These are phyloP conservation scores for Colletotrichum sidae DNA, from an alignment of 2,329 filamentous ascomycete genomes.

Conservation along the genomic window DNA sequence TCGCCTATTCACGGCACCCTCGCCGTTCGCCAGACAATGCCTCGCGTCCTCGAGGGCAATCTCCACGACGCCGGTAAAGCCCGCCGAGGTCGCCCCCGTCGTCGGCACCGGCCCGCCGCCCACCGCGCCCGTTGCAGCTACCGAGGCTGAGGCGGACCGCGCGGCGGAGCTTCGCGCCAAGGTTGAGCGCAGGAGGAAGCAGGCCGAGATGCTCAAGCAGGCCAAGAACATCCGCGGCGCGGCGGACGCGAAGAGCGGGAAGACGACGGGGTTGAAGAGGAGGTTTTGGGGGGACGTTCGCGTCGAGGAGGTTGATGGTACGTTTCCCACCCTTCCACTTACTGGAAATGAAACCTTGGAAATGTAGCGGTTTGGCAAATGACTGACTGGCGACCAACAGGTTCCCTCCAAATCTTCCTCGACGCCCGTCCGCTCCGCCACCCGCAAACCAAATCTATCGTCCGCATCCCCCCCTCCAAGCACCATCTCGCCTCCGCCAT, in stretches of 20 bases:
- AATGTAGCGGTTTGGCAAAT: background rate
- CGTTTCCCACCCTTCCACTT: constrained; percentile 33
- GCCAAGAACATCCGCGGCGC: constrained; percentile 59
- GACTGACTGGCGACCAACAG: constrained; percentile 43
- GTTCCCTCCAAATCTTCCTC: constrained; percentile 73
- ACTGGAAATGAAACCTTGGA: background rate
- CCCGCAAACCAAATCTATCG: constrained; percentile 75
- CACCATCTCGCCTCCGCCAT: constrained; percentile 85
- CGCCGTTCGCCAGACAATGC: constrained; percentile 46
- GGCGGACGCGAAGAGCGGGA: constrained; percentile 47
- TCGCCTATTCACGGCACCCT: constrained; percentile 32
- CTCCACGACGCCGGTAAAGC: constrained; percentile 42
- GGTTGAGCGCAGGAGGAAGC: constrained; percentile 62
- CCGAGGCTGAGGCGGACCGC: constrained; percentile 46
- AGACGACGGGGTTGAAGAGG: constrained; percentile 66
- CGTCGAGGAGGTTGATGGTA: constrained; percentile 76
- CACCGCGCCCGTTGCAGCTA: constrained; percentile 60
- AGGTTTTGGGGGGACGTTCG: constrained; percentile 91
- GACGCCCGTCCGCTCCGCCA: constrained; percentile 85
- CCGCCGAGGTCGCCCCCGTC: constrained; percentile 63
- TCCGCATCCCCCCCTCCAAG: constrained; percentile 81
- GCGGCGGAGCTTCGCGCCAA: constrained; percentile 48
- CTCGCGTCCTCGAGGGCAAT: constrained; percentile 45
- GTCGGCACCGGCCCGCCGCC: constrained; percentile 71
- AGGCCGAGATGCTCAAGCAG: constrained; percentile 66